Conservation (phyloP, 148 eudicot genomes). For the Cornus florida region DNA sequence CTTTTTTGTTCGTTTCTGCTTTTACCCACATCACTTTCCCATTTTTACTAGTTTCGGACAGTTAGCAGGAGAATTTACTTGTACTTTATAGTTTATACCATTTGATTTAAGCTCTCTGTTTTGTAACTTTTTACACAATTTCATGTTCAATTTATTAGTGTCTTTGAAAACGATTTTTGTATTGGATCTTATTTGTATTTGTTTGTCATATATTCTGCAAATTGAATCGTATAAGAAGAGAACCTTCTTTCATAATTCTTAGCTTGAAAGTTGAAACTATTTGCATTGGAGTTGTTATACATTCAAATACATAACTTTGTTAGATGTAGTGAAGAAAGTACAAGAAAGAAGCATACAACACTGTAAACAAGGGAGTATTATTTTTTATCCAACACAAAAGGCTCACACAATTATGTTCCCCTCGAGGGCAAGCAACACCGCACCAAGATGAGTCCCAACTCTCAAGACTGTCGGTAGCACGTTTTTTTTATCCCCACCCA, state of each 20-base stretch:
- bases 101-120: too few relatives aligned
- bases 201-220: not conserved
- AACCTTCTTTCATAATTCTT: not conserved
- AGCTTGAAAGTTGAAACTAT: not conserved
- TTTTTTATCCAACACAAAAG: too few relatives aligned
- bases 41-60: not conserved
- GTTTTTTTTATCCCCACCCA: too few relatives aligned
- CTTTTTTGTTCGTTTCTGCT: constrained; percentile 10
- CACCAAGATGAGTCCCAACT: too few relatives aligned
- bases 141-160: not conserved
- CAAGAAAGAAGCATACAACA: too few relatives aligned
- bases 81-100: too few relatives aligned
- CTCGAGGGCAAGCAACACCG: too few relatives aligned
- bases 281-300: not conserved
- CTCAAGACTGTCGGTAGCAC: too few relatives aligned
- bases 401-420: too few relatives aligned
- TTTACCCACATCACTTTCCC: constrained; percentile 5
- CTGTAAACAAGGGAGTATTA: too few relatives aligned
- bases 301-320: too few relatives aligned
- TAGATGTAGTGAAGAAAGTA: too few relatives aligned
- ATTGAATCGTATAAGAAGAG: not conserved
- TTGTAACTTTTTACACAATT: not conserved
- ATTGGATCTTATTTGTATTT: not conserved
- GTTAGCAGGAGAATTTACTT: not conserved
- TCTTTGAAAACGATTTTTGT: not conserved